Conservation (phyloP, 495 filamentous ascomycete species). For the Aspergillus hancockii region DNA sequence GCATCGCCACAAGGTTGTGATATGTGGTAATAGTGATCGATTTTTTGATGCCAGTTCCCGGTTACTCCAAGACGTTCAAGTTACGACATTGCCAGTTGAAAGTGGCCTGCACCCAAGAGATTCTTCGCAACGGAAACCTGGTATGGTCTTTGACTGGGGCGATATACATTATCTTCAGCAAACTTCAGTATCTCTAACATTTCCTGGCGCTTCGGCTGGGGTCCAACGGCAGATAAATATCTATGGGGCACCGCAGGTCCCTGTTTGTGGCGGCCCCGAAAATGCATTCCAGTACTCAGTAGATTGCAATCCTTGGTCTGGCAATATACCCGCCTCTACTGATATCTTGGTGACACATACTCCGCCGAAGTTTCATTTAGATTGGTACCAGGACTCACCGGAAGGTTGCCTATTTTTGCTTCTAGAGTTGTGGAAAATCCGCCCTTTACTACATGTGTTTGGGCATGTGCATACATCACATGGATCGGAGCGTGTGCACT, state of each 20-base stretch:
- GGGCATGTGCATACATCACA: constrained; percentile 71
- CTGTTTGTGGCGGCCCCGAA: constrained; percentile 41
- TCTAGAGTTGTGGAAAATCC: constrained; percentile 55
- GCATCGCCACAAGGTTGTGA: constrained; percentile 67
- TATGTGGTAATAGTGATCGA: constrained; percentile 73
- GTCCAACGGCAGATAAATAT: constrained; percentile 53
- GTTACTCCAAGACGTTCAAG: no score
- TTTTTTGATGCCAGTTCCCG: constrained; percentile 51
- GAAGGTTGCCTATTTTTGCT: constrained; percentile 50
- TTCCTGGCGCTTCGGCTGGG: constrained; percentile 38
- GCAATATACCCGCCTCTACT: constrained; percentile 55
- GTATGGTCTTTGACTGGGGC: constrained; percentile 31
- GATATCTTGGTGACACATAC: constrained; percentile 76
- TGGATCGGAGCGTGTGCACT: constrained; percentile 57
- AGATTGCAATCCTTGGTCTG: constrained; percentile 21
- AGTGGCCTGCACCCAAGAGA: no score
- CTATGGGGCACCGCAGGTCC: constrained; percentile 55
- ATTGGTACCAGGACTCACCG: constrained; percentile 36
- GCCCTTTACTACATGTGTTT: constrained; percentile 66
- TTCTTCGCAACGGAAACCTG: not conserved
- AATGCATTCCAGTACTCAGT: constrained; percentile 49
- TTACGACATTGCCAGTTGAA: no score
- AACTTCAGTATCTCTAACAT: constrained; percentile 21
- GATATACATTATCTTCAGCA: constrained; percentile 52
- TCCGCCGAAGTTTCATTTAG: constrained; percentile 58